These are phyloP conservation scores for Craspedostauros australis DNA, from an alignment of 108 stramenopile species.

Conservation along the genomic window DNA sequence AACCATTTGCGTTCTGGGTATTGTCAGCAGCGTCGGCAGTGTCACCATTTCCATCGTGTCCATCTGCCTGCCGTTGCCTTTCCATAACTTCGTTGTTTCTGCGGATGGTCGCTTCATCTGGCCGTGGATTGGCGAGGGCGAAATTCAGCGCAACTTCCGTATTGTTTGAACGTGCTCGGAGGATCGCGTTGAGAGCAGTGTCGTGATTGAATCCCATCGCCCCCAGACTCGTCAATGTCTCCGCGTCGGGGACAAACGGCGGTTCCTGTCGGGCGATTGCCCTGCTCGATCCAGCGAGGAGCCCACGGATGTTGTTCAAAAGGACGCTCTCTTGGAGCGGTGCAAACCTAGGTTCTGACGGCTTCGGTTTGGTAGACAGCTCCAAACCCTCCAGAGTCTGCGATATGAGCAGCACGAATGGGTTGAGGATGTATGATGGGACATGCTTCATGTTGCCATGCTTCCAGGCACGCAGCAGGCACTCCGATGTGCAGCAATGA, in stretches of 20 bases:
- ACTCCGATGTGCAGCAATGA: no score
- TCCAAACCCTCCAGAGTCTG: no score
- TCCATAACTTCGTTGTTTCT: slow-evolving; percentile 25
- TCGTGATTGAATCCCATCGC: slow-evolving; percentile 92
- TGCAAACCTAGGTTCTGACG: no score
- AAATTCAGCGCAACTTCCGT: slow-evolving; percentile 91
- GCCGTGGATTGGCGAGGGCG: slow-evolving; percentile 66
- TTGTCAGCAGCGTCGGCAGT: not conserved
- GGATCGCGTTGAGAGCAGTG: slow-evolving; percentile 75
- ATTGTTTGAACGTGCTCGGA: slow-evolving; percentile 56
- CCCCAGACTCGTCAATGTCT: slow-evolving; percentile 50
- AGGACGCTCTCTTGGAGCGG: no score
- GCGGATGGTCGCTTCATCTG: slow-evolving; percentile 26
- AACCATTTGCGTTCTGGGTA: not conserved
- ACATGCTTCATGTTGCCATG: no score
- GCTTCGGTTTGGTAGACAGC: no score
- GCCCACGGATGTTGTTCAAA: no score
- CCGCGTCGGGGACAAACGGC: slow-evolving; percentile 83
- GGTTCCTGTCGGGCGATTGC: not conserved
- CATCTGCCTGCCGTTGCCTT: slow-evolving; percentile 12
- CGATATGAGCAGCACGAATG: no score
- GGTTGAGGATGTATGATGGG: no score
- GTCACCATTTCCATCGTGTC: not conserved
- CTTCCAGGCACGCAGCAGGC: no score
- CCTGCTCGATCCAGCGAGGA: no score